Base-by-base conservation (phyloP, 371 early-diverging fungal species). In the Mortierella sp. region DNA sequence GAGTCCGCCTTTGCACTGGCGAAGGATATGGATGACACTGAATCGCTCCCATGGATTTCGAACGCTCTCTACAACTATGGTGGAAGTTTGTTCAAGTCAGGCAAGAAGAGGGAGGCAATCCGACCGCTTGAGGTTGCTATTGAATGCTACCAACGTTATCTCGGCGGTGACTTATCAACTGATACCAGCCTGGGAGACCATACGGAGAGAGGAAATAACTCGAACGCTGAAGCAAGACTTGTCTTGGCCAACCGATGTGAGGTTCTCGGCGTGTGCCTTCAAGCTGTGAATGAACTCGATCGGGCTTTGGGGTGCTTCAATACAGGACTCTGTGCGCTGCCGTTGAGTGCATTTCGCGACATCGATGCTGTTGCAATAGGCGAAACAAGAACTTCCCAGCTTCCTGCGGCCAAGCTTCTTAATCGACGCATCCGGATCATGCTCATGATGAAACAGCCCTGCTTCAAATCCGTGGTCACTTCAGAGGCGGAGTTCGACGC, bases 31-130 rank as follows among this genome's bases (percentile, higher is more conserved):
- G 30, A 52, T 8, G 78, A 78, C 31, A 38, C 21, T 3, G 78
- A 71, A 39, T 78, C 78, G 16, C 58, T 78, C 1, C 67, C 56
- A 5, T 78, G 78, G 78, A 71, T 78, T 1, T 78, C 78, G n/a
- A 78, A 78, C 34, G 78, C 78, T 2, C 52, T 78, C 14, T 78
- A 67, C 57, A 78, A 70, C 56, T 51, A 48, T 19, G 71, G 78
- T 1, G 71, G 71, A 1, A 39, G 52, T 0, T 63, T 78, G 4
- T 71, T 63, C 62, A 70, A 71, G 28, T 3, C 57, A 1, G 58
- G 64, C 12, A 66, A 49, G 30, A 55, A 58, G 9, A 26, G 24
- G 26, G 67, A 70, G 30, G 78, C 78, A 0, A 53, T 67, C 24
- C 31, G 43, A 7, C 78, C 71, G 18, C 48, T 78, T 1, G 48